Evolutionary conservation across 441 rosid species (phyloP), one percentile per base, ranked within the genome.

Genomic region (Pelargonium fulgidum): DNA sequence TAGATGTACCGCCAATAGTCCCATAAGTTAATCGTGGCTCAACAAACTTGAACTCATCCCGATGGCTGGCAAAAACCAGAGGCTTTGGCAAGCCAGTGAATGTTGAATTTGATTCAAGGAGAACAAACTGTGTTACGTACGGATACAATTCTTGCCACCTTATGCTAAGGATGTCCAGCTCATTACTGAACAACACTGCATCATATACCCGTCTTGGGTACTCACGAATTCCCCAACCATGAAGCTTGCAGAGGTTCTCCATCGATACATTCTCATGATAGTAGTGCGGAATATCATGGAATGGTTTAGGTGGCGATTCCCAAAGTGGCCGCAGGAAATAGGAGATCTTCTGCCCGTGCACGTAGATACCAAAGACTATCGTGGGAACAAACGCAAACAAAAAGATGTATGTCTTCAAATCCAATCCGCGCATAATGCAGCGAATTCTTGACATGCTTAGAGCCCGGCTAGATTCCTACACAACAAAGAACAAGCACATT

Each of bases 341-440:
- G 3, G 96, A 85, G 68, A 92, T 88, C 79, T 92, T 88, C 85
- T 90, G 96, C 39, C 94, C 96, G 44, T 92, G 98, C 74, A 92
- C 72, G 66, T 86, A 92, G 62, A 91, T 85, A 20, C 83, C 92
- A 61, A 84, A 85, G 7, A 92, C 64, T 29, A 89, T 85, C 9
- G 90, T 81, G 0, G 96, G 97, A 61, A 89, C 86, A 47, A 92
- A 78, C n/a, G 84, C 82, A 79, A 89, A 82, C 1, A 89, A 66
- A 36, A 44, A 50, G 74, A 79, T 48, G 62, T 56, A 56, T 17
- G 62, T 56, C 62, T 56, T 56, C 11, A 56, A 56, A 56, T 56
- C 62, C 62, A 56, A 56, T 11, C 62, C 62, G 14, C 62, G 62
- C 62, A 56, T 56, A 6, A 56, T 56, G 26, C 62, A 56, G 11